These are phyloP conservation scores for Colletotrichum spinosum DNA, from an alignment of 2,329 filamentous ascomycete genomes.

Conservation along the genomic window DNA sequence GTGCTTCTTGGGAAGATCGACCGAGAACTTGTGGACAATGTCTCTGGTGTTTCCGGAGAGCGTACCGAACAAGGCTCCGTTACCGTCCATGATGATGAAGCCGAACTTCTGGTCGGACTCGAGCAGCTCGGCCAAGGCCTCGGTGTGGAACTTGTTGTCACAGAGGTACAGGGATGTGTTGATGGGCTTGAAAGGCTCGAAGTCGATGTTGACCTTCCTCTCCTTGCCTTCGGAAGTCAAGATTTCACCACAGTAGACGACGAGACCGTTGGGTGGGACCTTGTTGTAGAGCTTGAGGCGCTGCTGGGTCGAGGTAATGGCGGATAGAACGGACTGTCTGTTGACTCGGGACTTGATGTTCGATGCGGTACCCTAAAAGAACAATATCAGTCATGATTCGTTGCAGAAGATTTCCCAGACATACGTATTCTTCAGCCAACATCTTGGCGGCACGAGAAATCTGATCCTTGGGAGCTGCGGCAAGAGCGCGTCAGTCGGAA, in stretches of 20 bases:
- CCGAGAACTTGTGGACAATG: slow-evolving; percentile 96
- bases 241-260: slow-evolving; percentile 99
- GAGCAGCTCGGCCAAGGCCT: slow-evolving; percentile 94
- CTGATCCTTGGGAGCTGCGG: slow-evolving; percentile 93
- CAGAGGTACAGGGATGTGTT: slow-evolving; percentile 99
- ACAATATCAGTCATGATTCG: slow-evolving; percentile 42
- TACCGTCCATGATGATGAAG: slow-evolving; percentile 99
- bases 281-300: slow-evolving; percentile 99
- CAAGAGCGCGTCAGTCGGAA: slow-evolving; percentile 38
- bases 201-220: slow-evolving; percentile 99
- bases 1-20: slow-evolving; percentile 99
- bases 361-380: slow-evolving; percentile 86
- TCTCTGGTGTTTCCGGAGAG: slow-evolving; percentile 97
- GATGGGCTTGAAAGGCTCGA: slow-evolving; percentile 99
- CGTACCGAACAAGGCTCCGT: slow-evolving; percentile 96
- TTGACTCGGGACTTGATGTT: slow-evolving; percentile 99
- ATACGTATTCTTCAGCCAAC: slow-evolving; percentile 99
- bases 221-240: slow-evolving; percentile 98
- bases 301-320: slow-evolving; percentile 99
- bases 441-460: slow-evolving; percentile 97
- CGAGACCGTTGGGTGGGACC: slow-evolving; percentile 95
- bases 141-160: slow-evolving; percentile 99
- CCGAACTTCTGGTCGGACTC: slow-evolving; percentile 99
- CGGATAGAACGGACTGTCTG: slow-evolving; percentile 95
- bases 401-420: slow-evolving; percentile 47